phyloP scores from a whole-genome alignment of 768 basidiomycete genomes.

The Pleurotus eryngii region DNA sequence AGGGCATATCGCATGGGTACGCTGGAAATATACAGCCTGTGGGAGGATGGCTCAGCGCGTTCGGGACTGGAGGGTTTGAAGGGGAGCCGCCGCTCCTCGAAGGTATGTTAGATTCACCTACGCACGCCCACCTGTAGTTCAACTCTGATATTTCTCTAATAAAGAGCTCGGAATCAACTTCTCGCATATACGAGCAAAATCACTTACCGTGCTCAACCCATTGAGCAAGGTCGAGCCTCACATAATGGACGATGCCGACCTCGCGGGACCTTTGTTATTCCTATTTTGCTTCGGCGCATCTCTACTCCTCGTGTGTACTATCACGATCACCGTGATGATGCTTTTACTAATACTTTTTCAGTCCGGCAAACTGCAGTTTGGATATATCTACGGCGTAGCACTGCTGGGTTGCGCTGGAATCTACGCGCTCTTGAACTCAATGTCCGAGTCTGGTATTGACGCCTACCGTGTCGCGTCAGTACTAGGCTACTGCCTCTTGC shows the following conservation, averaged over 20 bases:
- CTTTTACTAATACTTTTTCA: constrained; percentile 27
- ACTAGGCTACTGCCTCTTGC: constrained; percentile 92
- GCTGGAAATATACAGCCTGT: constrained; percentile 71
- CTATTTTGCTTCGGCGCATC: constrained; percentile 93
- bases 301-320: constrained; percentile 76
- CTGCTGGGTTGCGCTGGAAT: constrained; percentile 91
- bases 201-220: constrained; percentile 93
- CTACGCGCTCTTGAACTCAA: constrained; percentile 93
- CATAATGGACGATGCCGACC: constrained; percentile 99
- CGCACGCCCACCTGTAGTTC: background rate
- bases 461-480: constrained; percentile 94
- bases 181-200: constrained; percentile 90
- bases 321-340: background rate
- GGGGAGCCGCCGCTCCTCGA: constrained; percentile 94
- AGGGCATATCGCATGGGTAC: constrained; percentile 44
- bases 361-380: constrained; percentile 99
- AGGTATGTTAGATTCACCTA: constrained; percentile 44
- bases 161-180: constrained; percentile 98
- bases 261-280: constrained; percentile 94
- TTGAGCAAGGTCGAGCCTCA: constrained; percentile 77
- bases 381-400: constrained; percentile 97
- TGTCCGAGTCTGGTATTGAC: constrained; percentile 94
- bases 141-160: background rate
- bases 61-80: constrained; percentile 92
- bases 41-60: constrained; percentile 92